These are phyloP conservation scores for Pythium monospermum DNA, from an alignment of 352 stramenopile genomes.

Conservation along the genomic window DNA sequence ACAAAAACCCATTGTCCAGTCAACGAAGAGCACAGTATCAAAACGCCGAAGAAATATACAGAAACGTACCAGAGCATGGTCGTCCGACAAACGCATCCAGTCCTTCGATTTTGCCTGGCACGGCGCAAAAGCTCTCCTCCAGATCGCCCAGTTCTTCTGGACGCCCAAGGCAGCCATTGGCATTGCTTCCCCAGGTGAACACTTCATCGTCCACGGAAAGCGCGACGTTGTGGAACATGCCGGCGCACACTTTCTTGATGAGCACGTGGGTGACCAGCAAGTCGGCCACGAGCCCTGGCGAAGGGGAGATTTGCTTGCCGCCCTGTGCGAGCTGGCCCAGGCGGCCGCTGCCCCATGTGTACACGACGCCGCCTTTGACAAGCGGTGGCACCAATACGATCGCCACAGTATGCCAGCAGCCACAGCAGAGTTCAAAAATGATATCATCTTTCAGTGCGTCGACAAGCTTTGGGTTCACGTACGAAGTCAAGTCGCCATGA, in stretches of 20 bases:
- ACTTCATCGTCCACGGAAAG: slow-evolving; percentile 90
- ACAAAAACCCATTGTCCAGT: too few species aligned
- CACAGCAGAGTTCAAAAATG: slow-evolving; percentile 75
- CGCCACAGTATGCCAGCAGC: slow-evolving; percentile 85
- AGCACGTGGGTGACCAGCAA: slow-evolving; percentile 78
- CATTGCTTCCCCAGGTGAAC: slow-evolving; percentile 93
- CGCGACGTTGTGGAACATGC: slow-evolving; percentile 90
- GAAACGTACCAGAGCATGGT: slow-evolving; percentile 54
- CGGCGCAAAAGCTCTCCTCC: slow-evolving; percentile 78
- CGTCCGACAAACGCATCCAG: slow-evolving; percentile 66
- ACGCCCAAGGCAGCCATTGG: slow-evolving; percentile 84
- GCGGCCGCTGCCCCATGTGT: slow-evolving; percentile 93
- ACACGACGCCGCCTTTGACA: slow-evolving; percentile 80
- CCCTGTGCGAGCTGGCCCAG: slow-evolving; percentile 80
- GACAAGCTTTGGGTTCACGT: slow-evolving; percentile 67
- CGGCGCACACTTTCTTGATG: slow-evolving; percentile 80
- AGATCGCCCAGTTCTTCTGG: slow-evolving; percentile 59
- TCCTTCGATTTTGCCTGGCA: slow-evolving; percentile 68
- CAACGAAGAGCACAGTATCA: not conserved
- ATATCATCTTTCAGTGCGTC: slow-evolving; percentile 67
- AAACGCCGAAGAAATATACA: not conserved
- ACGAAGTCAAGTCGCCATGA: slow-evolving; percentile 66
- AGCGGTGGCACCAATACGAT: slow-evolving; percentile 86
- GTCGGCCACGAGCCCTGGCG: slow-evolving; percentile 73
- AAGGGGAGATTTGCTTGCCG: slow-evolving; percentile 57